Evolutionary conservation across 2,329 filamentous ascomycete species (phyloP).

Genomic region (Calonectria hawksworthii): DNA sequence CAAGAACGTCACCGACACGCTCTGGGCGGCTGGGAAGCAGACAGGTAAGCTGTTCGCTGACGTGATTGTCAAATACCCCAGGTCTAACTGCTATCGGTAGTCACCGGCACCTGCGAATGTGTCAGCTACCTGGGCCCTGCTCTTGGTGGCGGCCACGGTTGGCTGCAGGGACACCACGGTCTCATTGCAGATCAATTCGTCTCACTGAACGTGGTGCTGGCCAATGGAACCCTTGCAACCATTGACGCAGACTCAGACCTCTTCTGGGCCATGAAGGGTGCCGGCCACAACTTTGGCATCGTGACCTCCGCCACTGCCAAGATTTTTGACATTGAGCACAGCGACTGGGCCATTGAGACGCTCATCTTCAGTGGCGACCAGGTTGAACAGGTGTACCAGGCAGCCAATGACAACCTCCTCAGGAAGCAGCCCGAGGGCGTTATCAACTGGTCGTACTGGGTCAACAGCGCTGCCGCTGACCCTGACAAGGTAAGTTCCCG

Average conservation of each 20-base stretch:
- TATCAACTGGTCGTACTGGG: conserved; percentile 65
- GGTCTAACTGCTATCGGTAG: conserved; percentile 7
- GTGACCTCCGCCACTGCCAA: conserved; percentile 49
- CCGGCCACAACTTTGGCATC: conserved; percentile 53
- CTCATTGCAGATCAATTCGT: conserved; percentile 52
- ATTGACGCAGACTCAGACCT: conserved; percentile 47
- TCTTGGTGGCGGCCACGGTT: conserved; percentile 50
- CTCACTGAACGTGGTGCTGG: conserved; percentile 49
- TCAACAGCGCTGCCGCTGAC: conserved; percentile 57
- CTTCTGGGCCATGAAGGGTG: conserved; percentile 53
- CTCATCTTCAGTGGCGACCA: conserved; percentile 63
- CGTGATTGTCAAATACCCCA: neutral
- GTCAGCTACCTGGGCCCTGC: conserved; percentile 48
- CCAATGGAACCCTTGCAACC: conserved; percentile 44
- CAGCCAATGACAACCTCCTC: conserved; percentile 60
- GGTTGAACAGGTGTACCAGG: conserved; percentile 61
- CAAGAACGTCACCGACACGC: conserved; percentile 60
- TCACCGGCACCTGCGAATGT: conserved; percentile 44
- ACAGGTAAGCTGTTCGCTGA: conserved; percentile 52
- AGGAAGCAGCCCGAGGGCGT: conserved; percentile 59
- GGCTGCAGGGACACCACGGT: conserved; percentile 48
- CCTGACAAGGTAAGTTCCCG: conserved; percentile 52
- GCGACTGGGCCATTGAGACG: conserved; percentile 49
- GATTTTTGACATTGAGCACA: conserved; percentile 46
- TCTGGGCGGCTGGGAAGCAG: conserved; percentile 66